Base-by-base conservation (phyloP, 345 rosid genomes). In the Lumnitzera racemosa region DNA sequence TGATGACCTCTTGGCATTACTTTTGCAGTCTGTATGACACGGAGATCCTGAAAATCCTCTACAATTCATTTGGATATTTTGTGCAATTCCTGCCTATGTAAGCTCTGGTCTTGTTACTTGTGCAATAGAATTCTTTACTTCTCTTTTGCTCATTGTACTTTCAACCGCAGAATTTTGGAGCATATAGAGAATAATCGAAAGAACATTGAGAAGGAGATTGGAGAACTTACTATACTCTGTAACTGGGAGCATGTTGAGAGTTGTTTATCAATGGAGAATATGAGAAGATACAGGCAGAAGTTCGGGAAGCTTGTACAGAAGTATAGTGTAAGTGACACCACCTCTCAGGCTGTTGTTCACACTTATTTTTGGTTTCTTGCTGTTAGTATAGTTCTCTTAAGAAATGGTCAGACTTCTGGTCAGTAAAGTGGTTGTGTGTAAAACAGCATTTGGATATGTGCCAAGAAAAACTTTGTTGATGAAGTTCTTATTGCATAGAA, bases 51-150 rank as follows among this genome's bases (percentile, higher is more conserved):
- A 79, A 72, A 67, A 83, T 90, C 53, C 71, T 91, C 58, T 94
- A 87, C 87, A 94, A 94, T 69, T 49, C 81, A 46, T 87, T 82
- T 72, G 99, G 99, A 53, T 82, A 82, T 78, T 85, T 87, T 62
- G 70, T 84, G 64, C 99, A 94, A 70, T 83, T 84, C 73, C 85
- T 87, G 75, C 97, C 98, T 3, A 60, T 67, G 98, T 89, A 70
- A 85, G 88, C 50, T 52, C 57, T 48, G 2, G 53, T 41, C 61
- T 55, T 4, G 46, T 55, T n/a, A 23, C 25, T 54, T 3, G 59
- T 27, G 49, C 36, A 56, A 17, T 20, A 20, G 20, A 20, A 20
- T 20, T 61, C 13, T 63, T 49, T 23, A n/a, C 57, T 20, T 56
- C 58, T 68, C 51, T n/a, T 24, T 49, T 58, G 43, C 56, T 11